phyloP scores from a whole-genome alignment of 2,329 filamentous ascomycete species.

The Aspergillus sp. region DNA sequence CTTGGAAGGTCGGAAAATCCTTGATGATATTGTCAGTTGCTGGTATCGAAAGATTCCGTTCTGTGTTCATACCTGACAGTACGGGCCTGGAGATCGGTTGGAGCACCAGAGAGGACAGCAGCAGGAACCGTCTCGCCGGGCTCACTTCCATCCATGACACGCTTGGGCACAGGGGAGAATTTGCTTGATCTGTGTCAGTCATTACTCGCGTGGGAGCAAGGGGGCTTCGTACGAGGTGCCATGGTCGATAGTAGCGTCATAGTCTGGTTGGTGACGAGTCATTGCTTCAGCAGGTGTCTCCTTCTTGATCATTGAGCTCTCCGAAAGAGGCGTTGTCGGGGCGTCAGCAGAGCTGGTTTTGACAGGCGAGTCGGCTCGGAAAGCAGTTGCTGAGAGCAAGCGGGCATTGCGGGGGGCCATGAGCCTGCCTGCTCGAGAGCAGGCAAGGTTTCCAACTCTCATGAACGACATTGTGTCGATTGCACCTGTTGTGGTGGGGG shows the following conservation, averaged over 20 bases:
- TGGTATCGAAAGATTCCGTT: background rate
- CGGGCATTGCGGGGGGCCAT: conserved; percentile 36
- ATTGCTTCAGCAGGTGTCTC: conserved; percentile 52
- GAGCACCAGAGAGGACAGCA: conserved; percentile 85
- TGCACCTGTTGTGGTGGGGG: conserved; percentile 20
- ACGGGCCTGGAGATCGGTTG: conserved; percentile 87
- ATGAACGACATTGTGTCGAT: conserved; percentile 63
- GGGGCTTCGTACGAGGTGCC: conserved; percentile 73
- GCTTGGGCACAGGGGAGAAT: conserved; percentile 87
- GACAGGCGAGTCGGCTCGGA: conserved; percentile 54
- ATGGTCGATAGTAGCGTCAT: conserved; percentile 77
- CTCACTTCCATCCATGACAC: conserved; percentile 89
- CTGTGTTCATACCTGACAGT: conserved; percentile 73
- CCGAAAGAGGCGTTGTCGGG: conserved; percentile 38
- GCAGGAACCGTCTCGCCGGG: conserved; percentile 72
- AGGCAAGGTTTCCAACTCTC: conserved; percentile 50
- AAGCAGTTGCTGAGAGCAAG: conserved; percentile 38
- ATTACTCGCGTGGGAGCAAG: background rate
- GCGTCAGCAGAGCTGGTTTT: conserved; percentile 50
- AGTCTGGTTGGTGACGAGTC: conserved; percentile 73
- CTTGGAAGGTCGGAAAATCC: conserved; percentile 89
- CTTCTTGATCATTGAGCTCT: conserved; percentile 51
- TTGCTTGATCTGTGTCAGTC: conserved; percentile 56
- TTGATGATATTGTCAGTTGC: conserved; percentile 40
- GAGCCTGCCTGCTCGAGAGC: conserved; percentile 33